phyloP scores from a whole-genome alignment of 306 rosid species.

The Cicer judaicum region DNA sequence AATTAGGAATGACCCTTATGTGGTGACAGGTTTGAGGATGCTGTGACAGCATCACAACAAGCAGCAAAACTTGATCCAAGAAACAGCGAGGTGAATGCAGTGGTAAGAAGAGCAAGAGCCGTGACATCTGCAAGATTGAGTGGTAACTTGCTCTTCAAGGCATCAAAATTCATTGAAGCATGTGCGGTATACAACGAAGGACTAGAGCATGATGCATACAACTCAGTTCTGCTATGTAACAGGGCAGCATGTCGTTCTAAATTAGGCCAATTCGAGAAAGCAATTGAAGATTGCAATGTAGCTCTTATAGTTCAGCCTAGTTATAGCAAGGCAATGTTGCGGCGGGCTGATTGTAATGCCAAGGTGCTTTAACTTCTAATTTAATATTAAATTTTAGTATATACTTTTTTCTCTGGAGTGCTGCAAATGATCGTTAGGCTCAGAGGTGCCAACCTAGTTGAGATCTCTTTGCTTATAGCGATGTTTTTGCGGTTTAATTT shows the following conservation, averaged over 20 bases:
- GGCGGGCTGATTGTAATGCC: slow-evolving; percentile 88
- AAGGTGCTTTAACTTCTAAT: slow-evolving; percentile 57
- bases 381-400: slow-evolving; percentile 7
- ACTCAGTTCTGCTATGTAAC: slow-evolving; percentile 83
- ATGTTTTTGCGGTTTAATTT: too few species aligned
- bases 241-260: slow-evolving; percentile 96
- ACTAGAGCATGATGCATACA: slow-evolving; percentile 72
- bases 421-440: too few species aligned
- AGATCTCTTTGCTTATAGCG: too few species aligned
- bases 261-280: slow-evolving; percentile 87
- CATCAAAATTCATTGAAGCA: slow-evolving; percentile 76
- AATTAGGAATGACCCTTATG: slow-evolving; percentile 30
- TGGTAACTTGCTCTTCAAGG: slow-evolving; percentile 91
- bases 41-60: slow-evolving; percentile 63
- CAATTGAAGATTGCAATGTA: slow-evolving; percentile 85
- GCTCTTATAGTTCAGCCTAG: slow-evolving; percentile 78
- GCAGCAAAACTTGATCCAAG: slow-evolving; percentile 75
- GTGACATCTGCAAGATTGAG: slow-evolving; percentile 73
- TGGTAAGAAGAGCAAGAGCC: slow-evolving; percentile 68
- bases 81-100: slow-evolving; percentile 56
- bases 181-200: slow-evolving; percentile 76
- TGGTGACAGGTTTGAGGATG: slow-evolving; percentile 79
- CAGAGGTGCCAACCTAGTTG: too few species aligned
- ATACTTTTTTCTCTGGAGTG: neutral
- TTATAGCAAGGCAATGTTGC: slow-evolving; percentile 88